phyloP scores from a whole-genome alignment of 2,329 filamentous ascomycete genomes.

The Calonectria pseudoreteaudii region DNA sequence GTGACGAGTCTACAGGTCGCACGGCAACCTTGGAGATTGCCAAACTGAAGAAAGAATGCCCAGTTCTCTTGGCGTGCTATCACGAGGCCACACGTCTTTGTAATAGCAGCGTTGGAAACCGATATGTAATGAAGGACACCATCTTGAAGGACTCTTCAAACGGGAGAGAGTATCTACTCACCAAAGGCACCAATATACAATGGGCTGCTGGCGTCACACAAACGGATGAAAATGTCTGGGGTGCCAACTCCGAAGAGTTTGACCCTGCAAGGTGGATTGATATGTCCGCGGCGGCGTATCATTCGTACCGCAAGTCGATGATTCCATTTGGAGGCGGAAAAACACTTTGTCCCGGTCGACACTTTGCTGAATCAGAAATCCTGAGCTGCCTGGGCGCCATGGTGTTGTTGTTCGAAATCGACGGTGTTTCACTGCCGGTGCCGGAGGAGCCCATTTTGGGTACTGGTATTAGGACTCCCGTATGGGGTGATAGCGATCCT shows the following conservation, averaged over 20 bases:
- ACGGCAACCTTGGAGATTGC: conserved; percentile 2
- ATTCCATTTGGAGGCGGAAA: conserved; percentile 26
- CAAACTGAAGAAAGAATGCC: conserved; percentile 13
- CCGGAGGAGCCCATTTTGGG: conserved; percentile 8
- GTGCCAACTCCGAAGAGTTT: not conserved
- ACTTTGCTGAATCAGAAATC: conserved; percentile 23
- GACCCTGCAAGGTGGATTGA: conserved; percentile 3
- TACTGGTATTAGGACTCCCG: not conserved
- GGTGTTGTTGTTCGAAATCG: conserved; percentile 5
- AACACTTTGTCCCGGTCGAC: conserved; percentile 17
- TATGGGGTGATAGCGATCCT: not conserved
- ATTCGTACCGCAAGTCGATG: conserved; percentile 6
- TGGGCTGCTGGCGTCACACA: conserved; percentile 17
- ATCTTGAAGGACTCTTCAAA: conserved; percentile 12
- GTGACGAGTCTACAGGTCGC: not conserved
- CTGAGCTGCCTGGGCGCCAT: conserved; percentile 10
- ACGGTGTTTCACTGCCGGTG: not conserved
- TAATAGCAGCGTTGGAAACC: conserved; percentile 13
- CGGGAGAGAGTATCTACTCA: conserved; percentile 24
- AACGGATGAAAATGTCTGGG: conserved; percentile 16
- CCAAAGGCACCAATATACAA: conserved; percentile 18
- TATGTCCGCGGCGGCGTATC: not conserved
- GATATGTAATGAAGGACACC: conserved; percentile 9
- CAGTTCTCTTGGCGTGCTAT: conserved; percentile 14
- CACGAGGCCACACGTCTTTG: conserved; percentile 15